These are phyloP conservation scores for Fusarium nematophilum DNA, from an alignment of 2,329 filamentous ascomycete species.

Conservation along the genomic window DNA sequence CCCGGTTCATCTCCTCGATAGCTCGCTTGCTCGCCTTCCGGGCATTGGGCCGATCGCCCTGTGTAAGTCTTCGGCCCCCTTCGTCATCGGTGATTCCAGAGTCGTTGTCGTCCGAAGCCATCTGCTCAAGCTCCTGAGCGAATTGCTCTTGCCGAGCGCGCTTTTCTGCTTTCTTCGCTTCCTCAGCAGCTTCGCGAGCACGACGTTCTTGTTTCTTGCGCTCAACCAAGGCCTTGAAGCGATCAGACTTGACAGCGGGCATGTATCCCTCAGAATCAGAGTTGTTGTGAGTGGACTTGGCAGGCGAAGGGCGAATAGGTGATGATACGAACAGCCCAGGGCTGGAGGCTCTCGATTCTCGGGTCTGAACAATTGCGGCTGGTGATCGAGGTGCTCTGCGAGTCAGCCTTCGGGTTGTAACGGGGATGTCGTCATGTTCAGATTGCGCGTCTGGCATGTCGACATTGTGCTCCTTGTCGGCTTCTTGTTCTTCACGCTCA, in stretches of 20 bases:
- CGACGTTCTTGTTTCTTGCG: conserved; percentile 78
- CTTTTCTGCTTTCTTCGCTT: conserved; percentile 59
- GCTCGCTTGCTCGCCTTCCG: conserved; percentile 96
- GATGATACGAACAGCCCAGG: conserved; percentile 69
- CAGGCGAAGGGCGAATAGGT: conserved; percentile 52
- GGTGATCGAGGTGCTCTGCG: conserved; percentile 51
- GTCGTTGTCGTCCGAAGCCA: conserved; percentile 51
- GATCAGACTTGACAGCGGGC: conserved; percentile 62
- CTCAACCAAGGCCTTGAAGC: conserved; percentile 78
- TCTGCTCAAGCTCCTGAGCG: conserved; percentile 50
- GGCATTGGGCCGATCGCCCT: conserved; percentile 71
- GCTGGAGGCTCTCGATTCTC: conserved; percentile 43
- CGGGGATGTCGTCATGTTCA: conserved; percentile 56
- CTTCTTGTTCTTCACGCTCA: conserved; percentile 43
- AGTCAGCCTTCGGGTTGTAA: conserved; percentile 55
- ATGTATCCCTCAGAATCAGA: conserved; percentile 60
- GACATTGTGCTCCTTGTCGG: conserved; percentile 43
- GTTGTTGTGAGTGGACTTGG: conserved; percentile 47
- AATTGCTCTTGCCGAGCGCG: conserved; percentile 50
- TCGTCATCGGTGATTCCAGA: conserved; percentile 71
- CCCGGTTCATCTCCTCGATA: conserved; percentile 91
- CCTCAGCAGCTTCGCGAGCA: conserved; percentile 71
- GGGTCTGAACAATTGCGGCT: conserved; percentile 39
- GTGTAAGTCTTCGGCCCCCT: conserved; percentile 73
- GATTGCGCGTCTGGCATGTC: conserved; percentile 48